Percentiles rank a stretch among this genome's conserved stretches.
Evolutionary conservation across 139 green algal species (phyloP).

Genomic region (Mesotaenium endlicherianum): DNA sequence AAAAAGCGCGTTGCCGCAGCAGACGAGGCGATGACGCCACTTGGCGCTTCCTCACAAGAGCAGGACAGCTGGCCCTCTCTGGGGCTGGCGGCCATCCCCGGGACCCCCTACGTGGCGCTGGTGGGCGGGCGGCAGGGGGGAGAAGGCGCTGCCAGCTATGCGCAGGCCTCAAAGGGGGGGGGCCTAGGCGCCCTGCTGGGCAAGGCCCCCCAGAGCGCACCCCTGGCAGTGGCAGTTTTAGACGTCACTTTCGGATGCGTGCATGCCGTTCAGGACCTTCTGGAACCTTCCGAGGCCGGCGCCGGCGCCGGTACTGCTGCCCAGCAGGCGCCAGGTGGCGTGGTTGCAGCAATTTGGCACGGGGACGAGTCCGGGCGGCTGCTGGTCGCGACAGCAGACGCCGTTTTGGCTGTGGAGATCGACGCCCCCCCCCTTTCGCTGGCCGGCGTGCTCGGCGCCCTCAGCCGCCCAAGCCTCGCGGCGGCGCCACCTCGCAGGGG

Average conservation of each 20-base stretch:
- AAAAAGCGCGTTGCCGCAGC: no score
- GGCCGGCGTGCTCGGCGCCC: background rate
- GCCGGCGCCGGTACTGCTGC: background rate
- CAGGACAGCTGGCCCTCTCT: no score
- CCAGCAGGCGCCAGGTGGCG: no score
- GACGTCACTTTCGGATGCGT: constrained; percentile 1
- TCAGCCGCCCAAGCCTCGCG: no score
- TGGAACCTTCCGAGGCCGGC: background rate
- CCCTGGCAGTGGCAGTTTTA: constrained; percentile 3
- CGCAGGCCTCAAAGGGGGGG: background rate
- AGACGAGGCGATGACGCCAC: no score
- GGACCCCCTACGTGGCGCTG: background rate
- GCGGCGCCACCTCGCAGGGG: no score
- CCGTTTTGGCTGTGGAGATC: background rate
- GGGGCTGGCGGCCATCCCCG: background rate
- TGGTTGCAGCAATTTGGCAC: background rate
- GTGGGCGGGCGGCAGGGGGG: background rate
- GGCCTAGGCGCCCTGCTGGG: no score
- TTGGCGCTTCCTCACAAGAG: no score
- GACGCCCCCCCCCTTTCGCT: background rate
- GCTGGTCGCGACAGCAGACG: background rate
- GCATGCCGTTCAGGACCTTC: background rate
- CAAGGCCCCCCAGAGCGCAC: no score
- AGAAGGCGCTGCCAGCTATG: background rate
- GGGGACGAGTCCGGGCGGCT: background rate